Conservation (phyloP, 2,329 filamentous ascomycete genomes). For the Penicillium capsulatum region DNA sequence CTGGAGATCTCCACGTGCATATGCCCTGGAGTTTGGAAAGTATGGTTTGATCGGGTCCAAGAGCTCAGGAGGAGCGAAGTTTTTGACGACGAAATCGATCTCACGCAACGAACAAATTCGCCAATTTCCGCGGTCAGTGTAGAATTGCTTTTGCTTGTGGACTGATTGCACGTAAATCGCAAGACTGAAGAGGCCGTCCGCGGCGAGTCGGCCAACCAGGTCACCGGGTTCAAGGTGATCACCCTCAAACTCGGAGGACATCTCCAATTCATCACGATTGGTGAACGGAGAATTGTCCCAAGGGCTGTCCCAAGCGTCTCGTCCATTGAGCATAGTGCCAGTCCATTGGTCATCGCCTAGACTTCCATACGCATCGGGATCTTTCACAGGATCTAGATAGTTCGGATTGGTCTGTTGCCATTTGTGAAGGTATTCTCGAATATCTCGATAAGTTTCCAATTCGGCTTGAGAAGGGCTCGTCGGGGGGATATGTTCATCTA, state of each 20-base stretch:
- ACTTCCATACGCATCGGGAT: constrained; percentile 17
- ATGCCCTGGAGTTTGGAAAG: constrained; percentile 42
- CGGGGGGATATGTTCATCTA: neutral
- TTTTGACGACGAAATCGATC: constrained; percentile 49
- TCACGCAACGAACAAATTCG: constrained; percentile 34
- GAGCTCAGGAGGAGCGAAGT: constrained; percentile 45
- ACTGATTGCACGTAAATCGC: constrained; percentile 42
- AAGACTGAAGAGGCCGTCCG: constrained; percentile 28
- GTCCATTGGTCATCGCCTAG: constrained; percentile 9
- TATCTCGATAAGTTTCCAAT: constrained; percentile 36
- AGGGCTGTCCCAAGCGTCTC: constrained; percentile 25
- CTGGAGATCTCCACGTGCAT: constrained; percentile 30
- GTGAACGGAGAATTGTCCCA: constrained; percentile 23
- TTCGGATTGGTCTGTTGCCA: constrained; percentile 36
- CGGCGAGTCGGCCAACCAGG: constrained; percentile 34
- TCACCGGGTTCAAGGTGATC: constrained; percentile 42
- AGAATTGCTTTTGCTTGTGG: constrained; percentile 42
- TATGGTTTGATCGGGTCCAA: constrained; percentile 49
- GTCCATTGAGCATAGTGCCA: constrained; percentile 35
- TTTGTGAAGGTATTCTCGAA: constrained; percentile 40
- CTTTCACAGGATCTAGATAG: constrained; percentile 29
- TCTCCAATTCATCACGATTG: constrained; percentile 26
- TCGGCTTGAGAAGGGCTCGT: constrained; percentile 23
- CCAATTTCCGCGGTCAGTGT: constrained; percentile 43
- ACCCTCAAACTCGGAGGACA: constrained; percentile 29